phyloP scores from a whole-genome alignment of 2,329 filamentous ascomycete genomes.

The Nemania sp. region DNA sequence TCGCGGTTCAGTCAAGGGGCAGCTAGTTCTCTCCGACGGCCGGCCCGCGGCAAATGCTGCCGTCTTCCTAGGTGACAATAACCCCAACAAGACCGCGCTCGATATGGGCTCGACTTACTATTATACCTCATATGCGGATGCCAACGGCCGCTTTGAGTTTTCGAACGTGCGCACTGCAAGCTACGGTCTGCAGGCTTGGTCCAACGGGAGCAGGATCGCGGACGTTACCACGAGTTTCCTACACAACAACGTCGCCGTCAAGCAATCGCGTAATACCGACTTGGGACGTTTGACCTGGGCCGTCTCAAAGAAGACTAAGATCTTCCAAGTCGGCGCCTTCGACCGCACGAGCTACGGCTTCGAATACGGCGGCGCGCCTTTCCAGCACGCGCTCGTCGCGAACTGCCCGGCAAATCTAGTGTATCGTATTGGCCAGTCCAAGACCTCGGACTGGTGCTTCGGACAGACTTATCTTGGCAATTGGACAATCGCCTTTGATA shows the following conservation, averaged over 20 bases:
- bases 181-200: slow-evolving; percentile 55
- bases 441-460: slow-evolving; percentile 52
- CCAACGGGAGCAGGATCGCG: slow-evolving; percentile 47
- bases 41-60: slow-evolving; percentile 51
- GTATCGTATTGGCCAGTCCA: slow-evolving; percentile 46
- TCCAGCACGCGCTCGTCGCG: slow-evolving; percentile 49
- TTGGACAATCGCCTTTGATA: slow-evolving; percentile 42
- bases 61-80: slow-evolving; percentile 54
- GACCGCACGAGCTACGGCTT: slow-evolving; percentile 52
- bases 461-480: slow-evolving; percentile 46
- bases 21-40: slow-evolving; percentile 50
- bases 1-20: slow-evolving; percentile 51
- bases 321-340: slow-evolving; percentile 54
- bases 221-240: slow-evolving; percentile 51
- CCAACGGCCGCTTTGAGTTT: slow-evolving; percentile 48
- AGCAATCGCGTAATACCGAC: slow-evolving; percentile 39
- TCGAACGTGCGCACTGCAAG: slow-evolving; percentile 47
- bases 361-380: slow-evolving; percentile 46
- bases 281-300: slow-evolving; percentile 48
- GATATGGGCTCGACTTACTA: slow-evolving; percentile 54
- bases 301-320: slow-evolving; percentile 42
- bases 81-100: slow-evolving; percentile 48
- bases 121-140: slow-evolving; percentile 51
- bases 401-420: slow-evolving; percentile 50
- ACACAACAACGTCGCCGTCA: slow-evolving; percentile 45